Evolutionary conservation across 106 monocot species (phyloP).

Genomic region (Acanthochlamys bracteata): DNA sequence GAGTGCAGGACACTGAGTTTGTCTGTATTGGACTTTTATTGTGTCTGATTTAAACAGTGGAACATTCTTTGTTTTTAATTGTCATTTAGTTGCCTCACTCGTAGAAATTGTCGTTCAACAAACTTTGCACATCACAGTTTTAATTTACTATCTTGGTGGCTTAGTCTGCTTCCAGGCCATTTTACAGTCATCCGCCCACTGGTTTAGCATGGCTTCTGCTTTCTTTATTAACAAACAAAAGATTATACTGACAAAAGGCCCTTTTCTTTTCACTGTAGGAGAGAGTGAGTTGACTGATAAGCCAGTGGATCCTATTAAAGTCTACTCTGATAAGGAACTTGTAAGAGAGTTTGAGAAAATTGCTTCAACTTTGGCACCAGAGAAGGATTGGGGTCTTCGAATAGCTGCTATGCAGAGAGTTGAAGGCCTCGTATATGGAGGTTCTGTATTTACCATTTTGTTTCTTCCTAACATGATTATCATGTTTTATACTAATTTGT

Average conservation of each 20-base stretch:
- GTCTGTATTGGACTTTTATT: too few relatives aligned
- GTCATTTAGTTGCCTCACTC: too few relatives aligned
- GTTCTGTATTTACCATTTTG: constrained; percentile 21
- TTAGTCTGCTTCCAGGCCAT: too few relatives aligned
- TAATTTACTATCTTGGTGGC: too few relatives aligned
- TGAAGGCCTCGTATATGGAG: constrained; percentile 93
- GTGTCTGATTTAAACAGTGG: too few relatives aligned
- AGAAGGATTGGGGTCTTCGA: constrained; percentile 92
- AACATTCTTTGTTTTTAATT: too few relatives aligned
- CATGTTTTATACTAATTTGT: not conserved
- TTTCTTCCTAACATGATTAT: not conserved
- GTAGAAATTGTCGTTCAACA: too few relatives aligned
- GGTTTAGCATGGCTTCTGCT: too few relatives aligned
- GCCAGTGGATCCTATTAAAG: constrained; percentile 86
- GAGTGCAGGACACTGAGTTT: too few relatives aligned
- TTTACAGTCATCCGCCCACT: too few relatives aligned
- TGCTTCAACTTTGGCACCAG: constrained; percentile 78
- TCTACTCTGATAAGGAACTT: constrained; percentile 93
- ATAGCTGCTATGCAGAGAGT: constrained; percentile 98
- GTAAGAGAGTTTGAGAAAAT: constrained; percentile 90
- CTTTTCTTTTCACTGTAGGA: constrained; percentile 23
- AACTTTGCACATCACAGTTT: too few relatives aligned
- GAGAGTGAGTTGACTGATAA: constrained; percentile 78
- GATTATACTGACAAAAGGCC: not conserved
- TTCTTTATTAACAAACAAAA: not conserved